These are phyloP conservation scores for Cryptococcus amylolentus DNA, from an alignment of 1,284 basidiomycete species.

Conservation along the genomic window DNA sequence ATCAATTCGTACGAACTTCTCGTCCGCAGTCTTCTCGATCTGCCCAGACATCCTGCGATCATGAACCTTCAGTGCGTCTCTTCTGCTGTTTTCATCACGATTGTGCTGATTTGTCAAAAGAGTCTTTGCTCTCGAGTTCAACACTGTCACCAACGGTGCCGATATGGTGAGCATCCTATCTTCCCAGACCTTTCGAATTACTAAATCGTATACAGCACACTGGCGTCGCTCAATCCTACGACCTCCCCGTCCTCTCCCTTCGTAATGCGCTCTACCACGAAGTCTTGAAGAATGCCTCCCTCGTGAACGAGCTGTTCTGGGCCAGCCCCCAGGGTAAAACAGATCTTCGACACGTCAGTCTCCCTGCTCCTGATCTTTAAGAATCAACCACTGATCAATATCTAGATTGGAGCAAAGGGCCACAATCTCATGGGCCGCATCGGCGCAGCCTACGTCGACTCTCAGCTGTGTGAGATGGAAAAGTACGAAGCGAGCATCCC, in stretches of 20 bases:
- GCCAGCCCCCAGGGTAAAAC: slow-evolving; percentile 20
- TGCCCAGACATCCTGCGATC: slow-evolving; percentile 36
- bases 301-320: slow-evolving; percentile 27
- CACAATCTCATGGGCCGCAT: slow-evolving; percentile 37
- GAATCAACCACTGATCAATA: background rate
- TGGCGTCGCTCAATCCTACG: slow-evolving; percentile 41
- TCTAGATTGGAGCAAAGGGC: slow-evolving; percentile 21
- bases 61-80: slow-evolving; percentile 33
- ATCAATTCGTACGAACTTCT: slow-evolving; percentile 37
- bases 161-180: slow-evolving; percentile 26
- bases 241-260: slow-evolving; percentile 37
- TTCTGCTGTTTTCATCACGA: background rate
- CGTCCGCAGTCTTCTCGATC: slow-evolving; percentile 32
- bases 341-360: slow-evolving; percentile 43
- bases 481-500: slow-evolving; percentile 18
- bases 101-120: slow-evolving; percentile 14
- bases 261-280: slow-evolving; percentile 32
- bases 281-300: slow-evolving; percentile 19
- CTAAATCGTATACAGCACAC: slow-evolving; percentile 17
- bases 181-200: background rate
- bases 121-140: slow-evolving; percentile 38
- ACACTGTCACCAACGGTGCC: slow-evolving; percentile 31
- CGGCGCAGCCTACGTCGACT: slow-evolving; percentile 37
- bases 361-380: background rate
- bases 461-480: slow-evolving; percentile 43